Evolutionary conservation across 306 rosid species (phyloP).

Genomic region (Hippophae gyantsensis): DNA sequence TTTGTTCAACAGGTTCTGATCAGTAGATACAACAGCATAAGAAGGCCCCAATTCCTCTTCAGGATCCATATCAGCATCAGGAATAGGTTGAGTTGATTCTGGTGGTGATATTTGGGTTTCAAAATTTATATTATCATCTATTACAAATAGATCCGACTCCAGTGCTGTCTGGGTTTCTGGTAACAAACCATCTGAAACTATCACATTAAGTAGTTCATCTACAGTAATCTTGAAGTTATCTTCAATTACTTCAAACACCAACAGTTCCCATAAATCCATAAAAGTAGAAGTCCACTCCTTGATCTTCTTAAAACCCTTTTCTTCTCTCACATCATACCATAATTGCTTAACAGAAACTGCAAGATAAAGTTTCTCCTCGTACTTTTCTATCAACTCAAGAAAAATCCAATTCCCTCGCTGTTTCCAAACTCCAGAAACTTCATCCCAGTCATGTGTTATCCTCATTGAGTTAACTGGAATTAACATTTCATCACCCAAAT

Average conservation of each 20-base stretch:
- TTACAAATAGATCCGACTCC: constrained; percentile 12
- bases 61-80: too few species aligned
- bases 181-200: constrained; percentile 23
- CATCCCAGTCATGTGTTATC: constrained; percentile 72
- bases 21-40: too few species aligned
- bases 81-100: too few species aligned
- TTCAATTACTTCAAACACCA: constrained; percentile 43
- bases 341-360: constrained; percentile 64
- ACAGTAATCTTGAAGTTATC: constrained; percentile 30
- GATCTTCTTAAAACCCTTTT: constrained; percentile 30
- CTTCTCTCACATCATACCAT: constrained; percentile 62
- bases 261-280: constrained; percentile 43
- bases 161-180: constrained; percentile 12
- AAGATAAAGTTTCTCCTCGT: constrained; percentile 26
- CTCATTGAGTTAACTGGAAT: constrained; percentile 29
- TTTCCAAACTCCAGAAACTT: constrained; percentile 44
- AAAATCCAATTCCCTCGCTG: constrained; percentile 60
- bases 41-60: too few species aligned
- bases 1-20: too few species aligned
- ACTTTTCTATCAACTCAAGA: constrained; percentile 62
- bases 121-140: too few species aligned
- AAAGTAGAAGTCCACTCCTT: constrained; percentile 55
- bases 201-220: constrained; percentile 22
- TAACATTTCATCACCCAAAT: constrained; percentile 67
- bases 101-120: too few species aligned